Evolutionary conservation across 768 basidiomycete species (phyloP), one percentile per base, ranked within the genome.

Genomic region (Xerocomellus dryophilus): DNA sequence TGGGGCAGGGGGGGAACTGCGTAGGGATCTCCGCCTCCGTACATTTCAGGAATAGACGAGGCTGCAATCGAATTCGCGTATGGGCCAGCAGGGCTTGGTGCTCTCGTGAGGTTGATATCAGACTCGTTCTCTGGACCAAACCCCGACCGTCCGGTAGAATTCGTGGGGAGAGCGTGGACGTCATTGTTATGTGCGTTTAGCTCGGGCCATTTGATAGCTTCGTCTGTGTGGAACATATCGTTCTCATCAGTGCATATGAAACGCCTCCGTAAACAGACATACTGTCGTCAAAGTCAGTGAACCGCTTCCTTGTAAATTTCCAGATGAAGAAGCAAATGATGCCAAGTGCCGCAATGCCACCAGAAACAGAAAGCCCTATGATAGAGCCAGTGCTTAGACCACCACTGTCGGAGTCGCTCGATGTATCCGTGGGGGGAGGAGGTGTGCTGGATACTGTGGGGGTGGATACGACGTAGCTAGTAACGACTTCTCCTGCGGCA

Each of bases 151-250:
- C 86, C 88, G 1, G 88, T 85, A 53, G 81, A 79, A 50, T 82
- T 75, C 1, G 85, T 82, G 18, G 89, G 89, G 9, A 90, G 76
- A 15, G 89, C 78, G 52, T 85, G 82, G 5, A 78, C 75, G 57
- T 82, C 81, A 25, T 40, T 48, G 31, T 71, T 78, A 59, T 90
- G 88, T 2, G 81, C 71, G 67, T 91, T 90, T 35, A 92, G 79
- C 63, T 93, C 91, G 4, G 91, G 91, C 91, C 91, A 93, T 71
- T 92, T 92, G 72, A 93, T 93, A 18, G 88, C 88, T 71, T 90
- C 88, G 61, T 79, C 88, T 90, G 65, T 43, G 41, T 36, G 34
- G 36, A 57, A 10, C 39, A 31, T 5, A 27, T 46, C 14, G 20
- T 29, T 48, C 23, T 9, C 47, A 48, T 57, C 47, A 56, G 20